Conservation (phyloP, 257 asterid genomes). For the Gentiana dahurica region DNA sequence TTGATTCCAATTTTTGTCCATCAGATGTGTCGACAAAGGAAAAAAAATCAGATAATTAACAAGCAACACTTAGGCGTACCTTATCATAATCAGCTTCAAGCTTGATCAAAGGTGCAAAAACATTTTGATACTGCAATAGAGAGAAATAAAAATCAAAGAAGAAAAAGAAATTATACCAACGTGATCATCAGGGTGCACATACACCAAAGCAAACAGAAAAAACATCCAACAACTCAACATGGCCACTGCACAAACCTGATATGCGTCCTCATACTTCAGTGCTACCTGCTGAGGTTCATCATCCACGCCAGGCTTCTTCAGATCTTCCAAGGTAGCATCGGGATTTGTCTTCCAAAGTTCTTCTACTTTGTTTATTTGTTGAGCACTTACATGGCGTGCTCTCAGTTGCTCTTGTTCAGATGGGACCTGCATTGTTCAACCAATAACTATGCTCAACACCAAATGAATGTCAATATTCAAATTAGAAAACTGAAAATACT, state of each 20-base stretch:
- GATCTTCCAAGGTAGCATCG: constrained; percentile 94
- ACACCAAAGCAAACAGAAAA: not conserved
- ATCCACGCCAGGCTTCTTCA: constrained; percentile 99
- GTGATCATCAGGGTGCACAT: too few relatives aligned
- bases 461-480: too few relatives aligned
- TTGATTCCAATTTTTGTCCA: not conserved
- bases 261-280: constrained; percentile 94
- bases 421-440: constrained; percentile 55
- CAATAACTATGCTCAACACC: constrained; percentile 10
- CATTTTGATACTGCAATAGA: constrained; percentile 86
- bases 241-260: constrained; percentile 50
- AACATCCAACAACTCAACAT: not conserved
- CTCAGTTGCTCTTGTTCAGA: constrained; percentile 97
- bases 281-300: constrained; percentile 97
- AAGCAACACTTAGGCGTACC: constrained; percentile 27
- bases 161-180: not conserved
- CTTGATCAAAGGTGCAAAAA: constrained; percentile 95
- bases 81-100: constrained; percentile 99
- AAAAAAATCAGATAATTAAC: too few relatives aligned
- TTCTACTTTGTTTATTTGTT: constrained; percentile 95
- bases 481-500: constrained; percentile 1
- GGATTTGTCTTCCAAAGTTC: constrained; percentile 99
- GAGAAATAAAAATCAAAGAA: not conserved
- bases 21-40: too few relatives aligned
- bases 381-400: constrained; percentile 98